phyloP scores from a whole-genome alignment of 176 grass and related monocot species.

The Ensete ventricosum region DNA sequence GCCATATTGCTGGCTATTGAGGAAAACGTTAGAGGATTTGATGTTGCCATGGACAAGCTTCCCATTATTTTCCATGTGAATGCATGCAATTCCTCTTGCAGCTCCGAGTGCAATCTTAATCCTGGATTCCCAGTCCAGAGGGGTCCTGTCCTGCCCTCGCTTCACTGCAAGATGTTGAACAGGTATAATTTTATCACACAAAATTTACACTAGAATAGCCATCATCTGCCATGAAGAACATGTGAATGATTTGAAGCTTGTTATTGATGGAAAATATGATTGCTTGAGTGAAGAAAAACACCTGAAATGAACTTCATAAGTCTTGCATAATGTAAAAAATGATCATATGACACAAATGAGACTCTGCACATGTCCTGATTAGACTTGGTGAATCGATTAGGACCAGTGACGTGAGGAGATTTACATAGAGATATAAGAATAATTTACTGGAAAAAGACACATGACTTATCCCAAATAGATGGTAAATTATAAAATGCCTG shows the following conservation, averaged over 20 bases:
- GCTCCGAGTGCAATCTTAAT: slow-evolving; percentile 78
- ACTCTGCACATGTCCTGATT: background rate
- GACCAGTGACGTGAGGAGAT: background rate
- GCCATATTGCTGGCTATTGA: slow-evolving; percentile 47
- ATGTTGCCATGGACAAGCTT: slow-evolving; percentile 92
- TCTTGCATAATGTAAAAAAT: no score
- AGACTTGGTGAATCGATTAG: background rate
- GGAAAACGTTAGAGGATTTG: slow-evolving; percentile 82
- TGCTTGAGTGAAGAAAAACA: no score
- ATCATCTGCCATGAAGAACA: background rate
- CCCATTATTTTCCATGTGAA: slow-evolving; percentile 72
- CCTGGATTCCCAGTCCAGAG: slow-evolving; percentile 70
- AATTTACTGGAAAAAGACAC: no score
- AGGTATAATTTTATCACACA: background rate
- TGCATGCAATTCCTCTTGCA: slow-evolving; percentile 56
- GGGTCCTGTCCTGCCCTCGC: slow-evolving; percentile 60
- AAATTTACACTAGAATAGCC: background rate
- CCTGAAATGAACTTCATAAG: no score
- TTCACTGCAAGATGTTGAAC: slow-evolving; percentile 29
- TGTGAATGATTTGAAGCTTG: background rate
- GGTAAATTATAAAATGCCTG: no score
- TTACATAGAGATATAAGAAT: no score
- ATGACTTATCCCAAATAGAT: no score
- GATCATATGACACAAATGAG: no score
- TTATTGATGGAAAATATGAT: background rate